Base-by-base conservation (phyloP, 768 basidiomycete species). In the Pisolithus albus region DNA sequence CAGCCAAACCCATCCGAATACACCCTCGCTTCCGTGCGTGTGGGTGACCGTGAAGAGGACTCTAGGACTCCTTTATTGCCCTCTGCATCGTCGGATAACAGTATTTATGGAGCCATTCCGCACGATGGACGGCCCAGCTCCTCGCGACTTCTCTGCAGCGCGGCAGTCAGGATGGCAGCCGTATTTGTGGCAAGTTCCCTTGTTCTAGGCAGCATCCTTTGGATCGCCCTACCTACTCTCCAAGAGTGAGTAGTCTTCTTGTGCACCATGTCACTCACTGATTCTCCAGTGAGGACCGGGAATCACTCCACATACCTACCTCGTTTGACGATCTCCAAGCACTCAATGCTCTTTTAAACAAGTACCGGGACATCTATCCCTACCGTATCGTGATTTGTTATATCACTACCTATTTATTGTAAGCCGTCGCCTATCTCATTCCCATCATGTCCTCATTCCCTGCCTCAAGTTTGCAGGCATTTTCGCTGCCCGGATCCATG, bases 401-500 rank as follows among this genome's bases (percentile, higher is more conserved):
- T 70, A 81, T 92, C 53, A 80, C 79, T 46, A 88, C 90, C 2
- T 97, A 95, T 68, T 78, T 97, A 59, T 98, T 96, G 93, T 94
- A 59, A 56, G 91, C 79, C 38, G 47, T 47, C 32, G 50, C 56
- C 9, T 56, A 32, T 46, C 44, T 41, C n/a, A 23, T 21, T 15
- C 48, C 26, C 21, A 28, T 32, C n/a, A 51, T 62, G 16, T 53
- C 16, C 45, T 51, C 57, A 56, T 42, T 40, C 39, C 53, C 19
- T 47, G 19, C 23, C 10, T 19, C 37, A 62, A 95, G 93, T 70
- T 76, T 97, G 7, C 94, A 98, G 75, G 92, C 92, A 0, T 98
- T 97, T 70, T 94, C 93, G 7, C 78, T 97, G 13, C 94, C 95
- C 0, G 94, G 94, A 1, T 95, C 92, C 40, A 95, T 98, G 93